These are phyloP conservation scores for Pholiota molesta DNA, from an alignment of 768 basidiomycete genomes.

Conservation along the genomic window DNA sequence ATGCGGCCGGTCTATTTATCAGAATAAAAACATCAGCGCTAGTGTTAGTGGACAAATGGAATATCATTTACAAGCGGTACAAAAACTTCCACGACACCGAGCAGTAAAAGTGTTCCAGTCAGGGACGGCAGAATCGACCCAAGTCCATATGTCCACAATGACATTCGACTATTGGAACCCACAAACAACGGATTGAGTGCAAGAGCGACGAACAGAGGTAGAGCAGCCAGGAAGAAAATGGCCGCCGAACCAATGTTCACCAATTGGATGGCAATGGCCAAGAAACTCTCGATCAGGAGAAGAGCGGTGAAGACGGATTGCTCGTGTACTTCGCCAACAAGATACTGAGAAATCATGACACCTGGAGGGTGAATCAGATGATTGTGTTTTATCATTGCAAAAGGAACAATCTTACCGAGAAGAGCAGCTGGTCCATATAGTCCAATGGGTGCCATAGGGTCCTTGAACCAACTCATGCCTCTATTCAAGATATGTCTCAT, in stretches of 20 bases:
- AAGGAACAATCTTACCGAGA: constrained; percentile 50
- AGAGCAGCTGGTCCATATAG: constrained; percentile 79
- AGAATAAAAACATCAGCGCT: constrained; percentile 6
- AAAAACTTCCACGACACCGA: constrained; percentile 80
- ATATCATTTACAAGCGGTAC: constrained; percentile 71
- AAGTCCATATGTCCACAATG: constrained; percentile 65
- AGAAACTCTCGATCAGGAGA: constrained; percentile 58
- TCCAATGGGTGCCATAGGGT: constrained; percentile 62
- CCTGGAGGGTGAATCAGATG: constrained; percentile 41
- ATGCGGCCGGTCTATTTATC: constrained; percentile 72
- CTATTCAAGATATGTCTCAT: constrained; percentile 65
- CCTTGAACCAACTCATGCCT: constrained; percentile 86
- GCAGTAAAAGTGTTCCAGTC: constrained; percentile 57
- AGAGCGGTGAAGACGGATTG: constrained; percentile 61
- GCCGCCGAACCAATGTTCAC: constrained; percentile 77
- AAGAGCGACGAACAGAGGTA: constrained; percentile 61
- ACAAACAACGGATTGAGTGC: constrained; percentile 48
- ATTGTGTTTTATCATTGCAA: not conserved
- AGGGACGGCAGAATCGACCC: constrained; percentile 59
- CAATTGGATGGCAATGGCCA: constrained; percentile 64
- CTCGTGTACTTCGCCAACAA: constrained; percentile 59
- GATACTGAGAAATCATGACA: constrained; percentile 60
- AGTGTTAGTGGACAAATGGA: not conserved
- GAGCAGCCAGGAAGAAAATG: constrained; percentile 64
- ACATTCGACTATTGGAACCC: constrained; percentile 37